Evolutionary conservation across 108 stramenopile genomes (phyloP).

Genomic region (Skeletonema potamos): DNA sequence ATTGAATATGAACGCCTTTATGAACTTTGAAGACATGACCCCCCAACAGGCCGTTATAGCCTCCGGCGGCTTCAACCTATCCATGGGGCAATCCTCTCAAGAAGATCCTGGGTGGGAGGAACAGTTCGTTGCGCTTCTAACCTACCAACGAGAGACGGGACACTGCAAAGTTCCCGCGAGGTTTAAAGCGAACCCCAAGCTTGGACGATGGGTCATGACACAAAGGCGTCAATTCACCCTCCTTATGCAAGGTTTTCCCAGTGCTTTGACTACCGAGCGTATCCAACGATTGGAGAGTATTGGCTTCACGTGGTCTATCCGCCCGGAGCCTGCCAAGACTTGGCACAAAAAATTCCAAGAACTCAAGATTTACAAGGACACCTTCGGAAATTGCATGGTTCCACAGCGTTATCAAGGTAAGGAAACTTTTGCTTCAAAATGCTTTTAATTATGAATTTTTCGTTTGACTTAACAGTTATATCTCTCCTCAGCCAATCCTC

Average conservation of each 20-base stretch:
- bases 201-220: constrained; percentile 71
- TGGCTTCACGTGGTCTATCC: constrained; percentile 66
- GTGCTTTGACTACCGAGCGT: constrained; percentile 55
- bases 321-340: constrained; percentile 13
- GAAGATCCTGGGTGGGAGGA: constrained; percentile 26
- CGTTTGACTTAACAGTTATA: not conserved
- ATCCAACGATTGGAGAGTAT: constrained; percentile 58
- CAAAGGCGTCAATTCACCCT: constrained; percentile 54
- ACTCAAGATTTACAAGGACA: constrained; percentile 47
- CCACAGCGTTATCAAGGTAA: constrained; percentile 51
- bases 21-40: not conserved
- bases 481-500: constrained; percentile 8
- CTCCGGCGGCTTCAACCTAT: not conserved
- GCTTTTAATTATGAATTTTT: not conserved
- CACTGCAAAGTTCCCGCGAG: constrained; percentile 61
- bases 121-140: constrained; percentile 12
- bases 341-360: constrained; percentile 30
- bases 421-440: not conserved
- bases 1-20: not conserved
- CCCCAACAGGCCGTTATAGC: not conserved
- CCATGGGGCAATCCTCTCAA: not conserved
- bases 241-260: constrained; percentile 25
- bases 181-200: constrained; percentile 54
- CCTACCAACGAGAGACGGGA: constrained; percentile 20
- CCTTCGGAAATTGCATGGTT: constrained; percentile 59